These are phyloP conservation scores for Iberis amara DNA, from an alignment of 441 rosid species.

Conservation along the genomic window DNA sequence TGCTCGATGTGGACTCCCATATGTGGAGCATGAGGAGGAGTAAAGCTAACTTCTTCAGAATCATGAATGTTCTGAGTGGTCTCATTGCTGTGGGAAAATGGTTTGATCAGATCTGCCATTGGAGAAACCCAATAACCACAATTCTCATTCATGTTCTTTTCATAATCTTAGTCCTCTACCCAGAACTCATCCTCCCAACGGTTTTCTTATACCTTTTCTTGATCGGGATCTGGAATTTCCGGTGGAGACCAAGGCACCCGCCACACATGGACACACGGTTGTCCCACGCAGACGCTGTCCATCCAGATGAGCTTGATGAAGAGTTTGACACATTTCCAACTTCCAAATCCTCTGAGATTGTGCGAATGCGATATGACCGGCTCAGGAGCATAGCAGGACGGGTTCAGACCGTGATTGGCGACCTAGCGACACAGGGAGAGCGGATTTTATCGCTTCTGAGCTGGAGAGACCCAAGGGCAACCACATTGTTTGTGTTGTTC, in stretches of 20 bases:
- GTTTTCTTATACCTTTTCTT: slow-evolving; percentile 61
- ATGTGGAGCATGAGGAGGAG: slow-evolving; percentile 86
- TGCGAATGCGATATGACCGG: slow-evolving; percentile 66
- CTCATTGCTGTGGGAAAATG: slow-evolving; percentile 47
- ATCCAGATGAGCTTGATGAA: slow-evolving; percentile 38
- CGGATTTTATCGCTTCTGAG: slow-evolving; percentile 54
- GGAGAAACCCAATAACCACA: slow-evolving; percentile 64
- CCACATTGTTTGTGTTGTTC: slow-evolving; percentile 50
- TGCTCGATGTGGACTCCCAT: slow-evolving; percentile 74
- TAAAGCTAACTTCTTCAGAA: slow-evolving; percentile 70
- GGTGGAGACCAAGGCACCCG: slow-evolving; percentile 58
- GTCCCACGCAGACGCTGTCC: slow-evolving; percentile 59
- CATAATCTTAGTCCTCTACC: slow-evolving; percentile 52
- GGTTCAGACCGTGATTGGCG: slow-evolving; percentile 55
- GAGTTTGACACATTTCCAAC: slow-evolving; percentile 56
- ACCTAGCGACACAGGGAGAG: slow-evolving; percentile 67
- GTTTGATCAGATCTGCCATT: slow-evolving; percentile 59
- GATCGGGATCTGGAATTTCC: slow-evolving; percentile 63
- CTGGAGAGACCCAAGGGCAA: slow-evolving; percentile 82
- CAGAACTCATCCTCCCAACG: slow-evolving; percentile 60
- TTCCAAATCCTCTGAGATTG: slow-evolving; percentile 41
- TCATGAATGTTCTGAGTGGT: slow-evolving; percentile 50
- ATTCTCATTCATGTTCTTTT: slow-evolving; percentile 53
- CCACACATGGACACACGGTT: slow-evolving; percentile 69
- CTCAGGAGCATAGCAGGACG: slow-evolving; percentile 68